Percentiles rank a stretch among this genome's conserved stretches.
Evolutionary conservation across 768 basidiomycete species (phyloP).

Genomic region (Amanita brunnescens): DNA sequence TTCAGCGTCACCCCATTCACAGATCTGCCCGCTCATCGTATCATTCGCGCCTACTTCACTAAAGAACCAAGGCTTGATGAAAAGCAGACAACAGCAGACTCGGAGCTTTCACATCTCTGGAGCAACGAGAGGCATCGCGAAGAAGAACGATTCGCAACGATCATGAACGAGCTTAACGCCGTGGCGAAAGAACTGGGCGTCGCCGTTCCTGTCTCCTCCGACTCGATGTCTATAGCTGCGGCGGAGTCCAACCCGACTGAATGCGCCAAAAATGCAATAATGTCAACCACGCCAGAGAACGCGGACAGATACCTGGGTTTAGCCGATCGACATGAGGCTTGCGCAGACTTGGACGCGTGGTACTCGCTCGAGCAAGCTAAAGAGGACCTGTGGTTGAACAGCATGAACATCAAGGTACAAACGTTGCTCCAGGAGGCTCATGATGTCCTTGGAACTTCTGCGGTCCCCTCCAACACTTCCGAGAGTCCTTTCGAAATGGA

Average conservation of each 20-base stretch:
- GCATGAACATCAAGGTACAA: slow-evolving; percentile 6
- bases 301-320: neutral
- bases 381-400: neutral
- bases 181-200: slow-evolving; percentile 5
- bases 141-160: neutral
- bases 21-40: slow-evolving; percentile 4
- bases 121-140: slow-evolving; percentile 1
- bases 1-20: slow-evolving; percentile 5
- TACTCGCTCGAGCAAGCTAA: neutral
- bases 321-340: neutral
- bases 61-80: neutral
- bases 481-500: neutral
- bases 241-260: neutral
- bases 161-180: slow-evolving; percentile 2
- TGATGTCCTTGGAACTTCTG: neutral
- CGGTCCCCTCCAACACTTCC: neutral
- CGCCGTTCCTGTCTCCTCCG: neutral
- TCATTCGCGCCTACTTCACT: slow-evolving; percentile 3
- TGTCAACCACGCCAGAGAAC: neutral
- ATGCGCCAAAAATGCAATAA: neutral
- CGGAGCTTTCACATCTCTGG: slow-evolving; percentile 4
- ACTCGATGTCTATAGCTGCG: neutral
- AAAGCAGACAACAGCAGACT: neutral
- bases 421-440: slow-evolving; percentile 1
- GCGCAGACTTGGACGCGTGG: neutral